Percentiles rank a stretch among this genome's conserved stretches.
These are phyloP conservation scores for Marasmius sp. DNA, from an alignment of 1,284 basidiomycete genomes.

Conservation along the genomic window DNA sequence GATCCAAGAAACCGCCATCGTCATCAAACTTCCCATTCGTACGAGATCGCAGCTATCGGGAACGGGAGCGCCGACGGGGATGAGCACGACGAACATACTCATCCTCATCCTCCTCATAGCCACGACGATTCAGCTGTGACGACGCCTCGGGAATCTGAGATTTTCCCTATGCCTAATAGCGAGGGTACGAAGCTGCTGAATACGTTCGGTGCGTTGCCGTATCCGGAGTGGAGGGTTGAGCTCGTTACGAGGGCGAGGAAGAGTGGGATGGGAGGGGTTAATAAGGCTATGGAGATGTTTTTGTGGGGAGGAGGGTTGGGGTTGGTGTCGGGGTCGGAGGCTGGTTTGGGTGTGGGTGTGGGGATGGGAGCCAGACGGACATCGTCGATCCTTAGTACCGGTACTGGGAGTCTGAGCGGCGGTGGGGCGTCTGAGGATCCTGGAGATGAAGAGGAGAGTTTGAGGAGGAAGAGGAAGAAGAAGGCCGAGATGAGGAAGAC, in stretches of 20 bases:
- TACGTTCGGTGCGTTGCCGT: constrained; percentile 42
- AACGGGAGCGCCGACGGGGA: neutral
- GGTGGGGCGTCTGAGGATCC: neutral
- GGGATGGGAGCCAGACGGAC: neutral
- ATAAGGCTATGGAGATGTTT: constrained; percentile 49
- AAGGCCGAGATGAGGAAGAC: constrained; percentile 17
- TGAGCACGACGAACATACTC: too few relatives aligned
- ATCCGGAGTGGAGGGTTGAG: constrained; percentile 62
- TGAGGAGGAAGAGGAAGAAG: constrained; percentile 5
- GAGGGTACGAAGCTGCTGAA: neutral
- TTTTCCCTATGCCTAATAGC: neutral
- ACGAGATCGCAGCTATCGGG: neutral
- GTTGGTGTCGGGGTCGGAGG: neutral
- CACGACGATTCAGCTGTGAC: neutral
- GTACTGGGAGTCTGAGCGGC: neutral
- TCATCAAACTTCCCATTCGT: neutral
- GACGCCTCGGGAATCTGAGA: neutral
- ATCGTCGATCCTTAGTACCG: neutral
- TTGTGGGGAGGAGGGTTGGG: constrained; percentile 33
- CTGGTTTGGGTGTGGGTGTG: neutral
- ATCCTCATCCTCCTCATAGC: too few relatives aligned
- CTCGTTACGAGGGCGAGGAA: constrained; percentile 48
- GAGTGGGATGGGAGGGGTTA: constrained; percentile 55
- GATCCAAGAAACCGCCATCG: neutral
- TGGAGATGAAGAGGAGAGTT: constrained; percentile 1